Evolutionary conservation across 257 asterid species (phyloP).

Genomic region (Knoxia roxburghii): DNA sequence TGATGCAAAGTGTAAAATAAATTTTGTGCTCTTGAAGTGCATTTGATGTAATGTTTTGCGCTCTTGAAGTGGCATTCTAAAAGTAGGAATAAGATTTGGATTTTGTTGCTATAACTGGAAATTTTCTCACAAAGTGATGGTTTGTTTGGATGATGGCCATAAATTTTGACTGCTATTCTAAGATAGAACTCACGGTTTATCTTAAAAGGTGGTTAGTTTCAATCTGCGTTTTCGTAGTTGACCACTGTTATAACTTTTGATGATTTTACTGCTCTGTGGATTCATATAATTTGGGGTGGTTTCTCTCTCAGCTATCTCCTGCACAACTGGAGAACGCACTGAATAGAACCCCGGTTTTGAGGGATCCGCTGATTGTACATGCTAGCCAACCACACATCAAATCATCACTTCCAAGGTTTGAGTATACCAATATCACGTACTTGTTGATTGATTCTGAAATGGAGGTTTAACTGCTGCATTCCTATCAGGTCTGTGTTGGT

Average conservation of each 20-base stretch:
- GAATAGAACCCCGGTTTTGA: constrained; percentile 71
- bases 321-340: constrained; percentile 86
- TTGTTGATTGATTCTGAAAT: constrained; percentile 4
- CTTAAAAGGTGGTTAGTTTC: background rate
- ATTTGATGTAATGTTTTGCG: too few species aligned
- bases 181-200: background rate
- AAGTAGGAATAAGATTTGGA: background rate
- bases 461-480: constrained; percentile 9
- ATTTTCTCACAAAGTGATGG: background rate
- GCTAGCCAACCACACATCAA: constrained; percentile 77
- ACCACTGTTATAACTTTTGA: background rate
- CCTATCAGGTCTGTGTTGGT: constrained; percentile 56
- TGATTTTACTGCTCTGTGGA: background rate
- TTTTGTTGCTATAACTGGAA: background rate
- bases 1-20: background rate
- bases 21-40: too few species aligned
- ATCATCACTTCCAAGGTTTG: constrained; percentile 86
- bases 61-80: too few species aligned
- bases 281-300: background rate
- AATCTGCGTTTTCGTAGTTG: background rate
- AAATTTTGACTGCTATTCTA: background rate
- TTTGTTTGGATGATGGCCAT: background rate
- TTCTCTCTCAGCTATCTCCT: constrained; percentile 71
- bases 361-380: constrained; percentile 79
- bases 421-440: background rate